Conservation (phyloP, 805 yeast genomes). For the Candida berthetii region DNA sequence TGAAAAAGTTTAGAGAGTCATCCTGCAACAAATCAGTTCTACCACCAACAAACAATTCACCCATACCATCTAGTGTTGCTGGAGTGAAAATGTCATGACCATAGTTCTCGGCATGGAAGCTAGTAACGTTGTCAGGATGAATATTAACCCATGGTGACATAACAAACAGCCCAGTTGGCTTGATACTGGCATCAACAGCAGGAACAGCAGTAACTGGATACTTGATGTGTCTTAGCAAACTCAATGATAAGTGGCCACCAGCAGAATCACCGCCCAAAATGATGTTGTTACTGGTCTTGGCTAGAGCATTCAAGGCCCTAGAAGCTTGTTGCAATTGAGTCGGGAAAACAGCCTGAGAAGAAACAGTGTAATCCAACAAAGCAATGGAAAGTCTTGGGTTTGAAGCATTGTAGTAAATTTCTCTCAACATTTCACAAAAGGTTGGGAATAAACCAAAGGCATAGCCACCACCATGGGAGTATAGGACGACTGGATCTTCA, state of each 20-base stretch:
- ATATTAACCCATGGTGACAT: constrained; percentile 13
- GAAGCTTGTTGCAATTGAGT: constrained; percentile 19
- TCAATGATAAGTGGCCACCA: constrained; percentile 22
- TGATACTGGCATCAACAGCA: not conserved
- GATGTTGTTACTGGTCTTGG: constrained; percentile 10
- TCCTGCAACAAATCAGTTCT: not conserved
- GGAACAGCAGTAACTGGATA: constrained; percentile 1
- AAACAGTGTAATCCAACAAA: constrained; percentile 21
- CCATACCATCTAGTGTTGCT: constrained; percentile 1
- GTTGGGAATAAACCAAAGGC: constrained; percentile 8
- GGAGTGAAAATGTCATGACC: constrained; percentile 5
- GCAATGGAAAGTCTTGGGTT: constrained; percentile 15
- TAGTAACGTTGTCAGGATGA: constrained; percentile 2
- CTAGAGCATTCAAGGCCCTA: constrained; percentile 12
- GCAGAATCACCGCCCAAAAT: constrained; percentile 24
- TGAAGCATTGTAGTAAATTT: constrained; percentile 1
- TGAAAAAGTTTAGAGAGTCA: constrained; percentile 2
- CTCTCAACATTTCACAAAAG: constrained; percentile 4
- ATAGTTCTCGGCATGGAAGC: not conserved
- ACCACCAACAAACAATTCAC: constrained; percentile 2
- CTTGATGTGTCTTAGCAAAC: constrained; percentile 8
- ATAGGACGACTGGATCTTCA: constrained; percentile 12
- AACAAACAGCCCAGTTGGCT: not conserved
- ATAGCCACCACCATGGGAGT: constrained; percentile 14
- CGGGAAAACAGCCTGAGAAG: constrained; percentile 18